Evolutionary conservation across 169 alveolate species (phyloP).

Genomic region (Plasmodium knowlesi): DNA sequence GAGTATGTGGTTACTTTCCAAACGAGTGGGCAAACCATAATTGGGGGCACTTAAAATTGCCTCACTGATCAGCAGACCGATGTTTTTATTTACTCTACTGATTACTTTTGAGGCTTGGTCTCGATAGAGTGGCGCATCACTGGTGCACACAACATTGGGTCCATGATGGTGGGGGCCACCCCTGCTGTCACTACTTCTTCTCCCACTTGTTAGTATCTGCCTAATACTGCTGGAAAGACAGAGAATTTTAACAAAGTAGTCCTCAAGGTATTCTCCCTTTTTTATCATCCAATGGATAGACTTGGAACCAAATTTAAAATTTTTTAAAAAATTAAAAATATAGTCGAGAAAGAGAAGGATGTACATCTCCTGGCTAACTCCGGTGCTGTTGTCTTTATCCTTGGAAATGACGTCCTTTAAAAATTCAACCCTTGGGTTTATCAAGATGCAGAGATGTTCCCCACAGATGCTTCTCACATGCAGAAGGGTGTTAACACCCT

Average conservation of each 20-base stretch:
- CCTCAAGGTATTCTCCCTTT: not conserved
- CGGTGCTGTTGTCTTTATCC: not conserved
- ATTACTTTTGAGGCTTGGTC: not conserved
- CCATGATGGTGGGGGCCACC: not conserved
- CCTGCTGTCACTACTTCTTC: not conserved
- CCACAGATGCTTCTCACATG: not conserved
- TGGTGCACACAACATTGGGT: not conserved
- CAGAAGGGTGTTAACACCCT: conserved; percentile 8
- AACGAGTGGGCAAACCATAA: not conserved
- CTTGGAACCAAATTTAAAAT: conserved; percentile 13
- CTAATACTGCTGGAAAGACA: conserved; percentile 35
- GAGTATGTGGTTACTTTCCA: not conserved
- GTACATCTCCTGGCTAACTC: not conserved
- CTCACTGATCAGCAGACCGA: conserved; percentile 20
- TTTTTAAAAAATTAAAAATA: conserved; percentile 34
- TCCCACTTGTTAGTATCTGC: conserved; percentile 31
- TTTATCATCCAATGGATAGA: not conserved
- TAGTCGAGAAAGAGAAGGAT: conserved; percentile 41
- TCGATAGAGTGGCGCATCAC: not conserved
- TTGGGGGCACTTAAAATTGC: conserved; percentile 17
- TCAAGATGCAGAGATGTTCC: conserved; percentile 2
- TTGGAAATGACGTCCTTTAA: not conserved
- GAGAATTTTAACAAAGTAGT: conserved; percentile 43
- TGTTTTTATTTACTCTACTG: conserved; percentile 30
- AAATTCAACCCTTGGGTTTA: conserved; percentile 11